phyloP scores from a whole-genome alignment of 2,329 filamentous ascomycete genomes.

The Colletotrichum sp. region DNA sequence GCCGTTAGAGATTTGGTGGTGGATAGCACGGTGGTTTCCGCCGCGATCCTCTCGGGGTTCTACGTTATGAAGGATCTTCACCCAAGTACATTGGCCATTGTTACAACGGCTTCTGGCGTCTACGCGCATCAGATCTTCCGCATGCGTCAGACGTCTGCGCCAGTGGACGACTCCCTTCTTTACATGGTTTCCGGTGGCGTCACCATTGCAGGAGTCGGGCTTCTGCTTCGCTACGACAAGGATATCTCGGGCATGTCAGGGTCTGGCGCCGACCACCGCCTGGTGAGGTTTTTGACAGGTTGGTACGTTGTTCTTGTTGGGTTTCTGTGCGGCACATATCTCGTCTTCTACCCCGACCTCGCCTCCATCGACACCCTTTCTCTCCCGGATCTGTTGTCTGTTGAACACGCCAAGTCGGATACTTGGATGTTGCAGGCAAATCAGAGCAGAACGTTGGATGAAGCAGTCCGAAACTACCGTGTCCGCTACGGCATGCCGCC shows the following conservation, averaged over 20 bases:
- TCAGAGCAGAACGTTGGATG: constrained; percentile 23
- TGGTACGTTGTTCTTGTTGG: constrained; percentile 17
- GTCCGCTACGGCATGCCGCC: constrained; percentile 64
- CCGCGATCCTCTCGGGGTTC: constrained; percentile 28
- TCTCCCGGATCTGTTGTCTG: not conserved
- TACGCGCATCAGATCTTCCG: constrained; percentile 25
- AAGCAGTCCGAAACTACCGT: constrained; percentile 47
- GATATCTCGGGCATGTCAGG: not conserved
- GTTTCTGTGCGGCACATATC: constrained; percentile 14
- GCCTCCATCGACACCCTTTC: not conserved
- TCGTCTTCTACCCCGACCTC: constrained; percentile 11
- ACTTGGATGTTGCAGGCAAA: constrained; percentile 25
- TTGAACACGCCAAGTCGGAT: constrained; percentile 12
- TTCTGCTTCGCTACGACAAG: constrained; percentile 18
- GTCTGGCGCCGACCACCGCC: not conserved
- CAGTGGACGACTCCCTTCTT: not conserved
- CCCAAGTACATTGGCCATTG: constrained; percentile 29
- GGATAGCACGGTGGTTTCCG: constrained; percentile 30
- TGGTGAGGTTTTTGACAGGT: constrained; percentile 6
- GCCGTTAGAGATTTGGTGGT: constrained; percentile 32
- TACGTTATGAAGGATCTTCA: constrained; percentile 31
- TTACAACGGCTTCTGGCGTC: constrained; percentile 26
- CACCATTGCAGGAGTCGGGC: constrained; percentile 16
- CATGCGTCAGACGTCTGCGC: not conserved
- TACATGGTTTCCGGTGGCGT: not conserved